Percentiles rank a stretch among this genome's conserved stretches.
These are phyloP conservation scores for Ophiorrhiza pumila DNA, from an alignment of 257 asterid genomes.

Conservation along the genomic window DNA sequence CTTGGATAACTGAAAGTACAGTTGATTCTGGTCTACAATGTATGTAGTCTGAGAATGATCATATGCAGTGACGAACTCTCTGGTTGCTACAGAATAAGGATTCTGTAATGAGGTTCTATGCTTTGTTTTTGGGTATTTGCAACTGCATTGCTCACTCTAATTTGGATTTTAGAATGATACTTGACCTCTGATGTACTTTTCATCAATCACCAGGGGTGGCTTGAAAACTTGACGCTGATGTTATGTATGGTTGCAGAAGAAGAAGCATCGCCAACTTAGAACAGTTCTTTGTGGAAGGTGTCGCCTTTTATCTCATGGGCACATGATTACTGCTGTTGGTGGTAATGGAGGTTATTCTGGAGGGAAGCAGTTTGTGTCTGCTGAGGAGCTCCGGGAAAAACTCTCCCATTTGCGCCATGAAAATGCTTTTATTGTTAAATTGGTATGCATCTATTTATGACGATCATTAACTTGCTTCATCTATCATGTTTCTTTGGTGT, in stretches of 20 bases:
- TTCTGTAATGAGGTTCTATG: not conserved
- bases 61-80: not conserved
- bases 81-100: not conserved
- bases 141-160: not conserved
- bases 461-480: not conserved
- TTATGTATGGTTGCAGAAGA: slow-evolving; percentile 54
- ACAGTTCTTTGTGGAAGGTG: slow-evolving; percentile 91
- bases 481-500: not conserved
- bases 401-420: slow-evolving; percentile 78
- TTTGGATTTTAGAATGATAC: not conserved
- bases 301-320: slow-evolving; percentile 88
- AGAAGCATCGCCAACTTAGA: slow-evolving; percentile 79
- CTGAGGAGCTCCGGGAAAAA: slow-evolving; percentile 93
- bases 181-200: no score
- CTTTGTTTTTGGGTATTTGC: not conserved
- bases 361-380: slow-evolving; percentile 91
- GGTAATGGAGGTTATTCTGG: slow-evolving; percentile 98
- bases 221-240: not conserved
- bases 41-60: no score
- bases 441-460: slow-evolving; percentile 38
- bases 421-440: slow-evolving; percentile 81
- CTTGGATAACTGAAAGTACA: not conserved
- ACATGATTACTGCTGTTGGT: slow-evolving; percentile 98
- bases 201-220: no score
- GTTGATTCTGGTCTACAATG: no score